Evolutionary conservation across 1,284 basidiomycete genomes (phyloP), one percentile per base, ranked within the genome.

Genomic region (Earliella scabrosa): DNA sequence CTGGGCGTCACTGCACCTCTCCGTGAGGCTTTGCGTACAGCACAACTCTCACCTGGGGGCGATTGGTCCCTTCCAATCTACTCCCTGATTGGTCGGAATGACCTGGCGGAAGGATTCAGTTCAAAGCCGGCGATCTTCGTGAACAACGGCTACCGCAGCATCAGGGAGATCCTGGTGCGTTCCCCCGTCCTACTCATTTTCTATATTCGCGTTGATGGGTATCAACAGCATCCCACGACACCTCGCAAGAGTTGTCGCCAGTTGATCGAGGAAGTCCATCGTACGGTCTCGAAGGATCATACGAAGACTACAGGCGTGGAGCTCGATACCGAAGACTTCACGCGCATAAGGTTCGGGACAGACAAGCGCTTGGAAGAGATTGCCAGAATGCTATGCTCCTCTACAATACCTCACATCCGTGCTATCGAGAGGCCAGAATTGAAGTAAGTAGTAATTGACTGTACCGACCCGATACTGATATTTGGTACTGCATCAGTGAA

Each of bases 281-380:
- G 76, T 80, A 10, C 81, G 23, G 56, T 80, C 31, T 67, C 73
- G 6, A 84, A 82, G 43, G 84, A 87, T 64, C 70, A 82, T 0
- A 79, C 83, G 54, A 73, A 75, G 6, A 77, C 83, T 5, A 81
- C 88, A 11, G 90, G 89, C 0, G 86, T 90, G 8, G 90, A 92
- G 57, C 74, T 91, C 5, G 83, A 84, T 49, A 70, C 86, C 40
- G 82, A 86, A 48, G 88, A 89, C 45, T 91, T 92, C 68, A 86
- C 90, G 0, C 85, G 87, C 53, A 89, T 95, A 50, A 83, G 94
- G 6, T 96, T 96, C 61, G 90, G 91, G 4, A 85, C 92, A 61
- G 95, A 97, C 73, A 82, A 89, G 34, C 81, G 95, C 23, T 68
- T 97, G 21, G 90, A 94, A 48, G 95, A 97, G 69, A 92, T 95